phyloP scores from a whole-genome alignment of 371 early-diverging fungal species.

The Entomophthora muscae region DNA sequence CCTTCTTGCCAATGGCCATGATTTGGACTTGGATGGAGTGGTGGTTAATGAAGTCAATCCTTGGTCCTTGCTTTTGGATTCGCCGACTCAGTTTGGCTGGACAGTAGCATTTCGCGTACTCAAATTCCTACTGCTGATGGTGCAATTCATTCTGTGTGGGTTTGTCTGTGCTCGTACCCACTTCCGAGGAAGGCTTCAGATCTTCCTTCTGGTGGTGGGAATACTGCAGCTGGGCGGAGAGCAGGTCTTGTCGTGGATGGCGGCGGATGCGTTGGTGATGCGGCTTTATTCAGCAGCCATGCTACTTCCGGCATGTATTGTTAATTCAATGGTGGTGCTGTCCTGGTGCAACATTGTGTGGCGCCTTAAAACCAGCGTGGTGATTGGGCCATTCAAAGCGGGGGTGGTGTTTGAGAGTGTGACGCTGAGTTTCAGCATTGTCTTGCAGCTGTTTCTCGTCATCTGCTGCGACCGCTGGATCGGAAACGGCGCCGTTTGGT shows the following conservation, averaged over 20 bases:
- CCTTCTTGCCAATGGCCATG: too few species aligned
- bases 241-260: not conserved
- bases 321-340: not conserved
- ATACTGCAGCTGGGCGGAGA: constrained; percentile 4
- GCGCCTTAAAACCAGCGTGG: constrained; percentile 5
- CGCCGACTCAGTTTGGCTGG: not conserved
- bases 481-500: not conserved
- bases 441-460: not conserved
- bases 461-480: not conserved
- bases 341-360: not conserved
- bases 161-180: not conserved
- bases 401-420: constrained; percentile 14
- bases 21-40: too few species aligned
- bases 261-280: not conserved
- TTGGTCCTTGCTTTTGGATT: not conserved
- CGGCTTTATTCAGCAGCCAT: not conserved
- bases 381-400: constrained; percentile 13
- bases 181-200: not conserved
- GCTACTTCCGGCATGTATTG: not conserved
- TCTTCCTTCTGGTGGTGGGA: not conserved
- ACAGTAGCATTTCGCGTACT: not conserved
- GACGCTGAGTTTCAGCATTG: not conserved
- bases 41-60: too few species aligned
- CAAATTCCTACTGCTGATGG: not conserved
- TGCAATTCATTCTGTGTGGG: not conserved